Percentiles rank a stretch among this genome's conserved stretches.
Evolutionary conservation across 2,329 filamentous ascomycete genomes (phyloP).

Genomic region (Rasamsonia emersonii): DNA sequence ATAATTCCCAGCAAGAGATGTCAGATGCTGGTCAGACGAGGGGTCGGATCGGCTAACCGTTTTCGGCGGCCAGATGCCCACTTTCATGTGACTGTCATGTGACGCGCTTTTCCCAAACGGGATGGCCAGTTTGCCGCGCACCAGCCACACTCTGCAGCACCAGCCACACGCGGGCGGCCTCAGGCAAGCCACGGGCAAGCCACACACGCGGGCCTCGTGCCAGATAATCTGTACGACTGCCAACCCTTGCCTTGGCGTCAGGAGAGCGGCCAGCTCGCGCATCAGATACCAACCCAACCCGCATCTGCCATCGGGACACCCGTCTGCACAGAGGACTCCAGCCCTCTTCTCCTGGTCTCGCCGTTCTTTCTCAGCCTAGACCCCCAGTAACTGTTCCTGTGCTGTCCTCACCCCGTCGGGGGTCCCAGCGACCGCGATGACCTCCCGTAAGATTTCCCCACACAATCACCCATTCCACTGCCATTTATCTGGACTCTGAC

Average conservation of each 20-base stretch:
- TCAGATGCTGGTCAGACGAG: too few relatives aligned
- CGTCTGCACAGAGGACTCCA: too few relatives aligned
- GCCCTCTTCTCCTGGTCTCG: conserved; percentile 1
- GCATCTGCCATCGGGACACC: conserved; percentile 1
- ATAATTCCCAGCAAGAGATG: too few relatives aligned
- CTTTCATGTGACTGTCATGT: background rate
- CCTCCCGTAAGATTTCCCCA: conserved; percentile 42
- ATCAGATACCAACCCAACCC: conserved; percentile 9
- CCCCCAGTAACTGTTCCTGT: conserved; percentile 4
- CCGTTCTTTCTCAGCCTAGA: background rate
- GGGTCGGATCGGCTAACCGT: too few relatives aligned
- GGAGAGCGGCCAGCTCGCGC: conserved; percentile 9
- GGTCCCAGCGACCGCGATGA: conserved; percentile 47
- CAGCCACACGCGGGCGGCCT: conserved; percentile 1
- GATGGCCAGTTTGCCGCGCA: too few relatives aligned
- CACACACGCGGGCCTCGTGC: too few relatives aligned
- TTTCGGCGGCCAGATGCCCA: background rate
- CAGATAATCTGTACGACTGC: too few relatives aligned
- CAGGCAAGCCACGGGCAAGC: too few relatives aligned
- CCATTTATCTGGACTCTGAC: conserved; percentile 5
- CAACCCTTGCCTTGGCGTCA: conserved; percentile 1
- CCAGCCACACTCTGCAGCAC: conserved; percentile 2
- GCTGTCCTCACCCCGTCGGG: conserved; percentile 22
- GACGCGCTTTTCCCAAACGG: too few relatives aligned
- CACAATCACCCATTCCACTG: conserved; percentile 11